phyloP scores from a whole-genome alignment of 73 alveolate species.

The Paramecium sexaurelia region DNA sequence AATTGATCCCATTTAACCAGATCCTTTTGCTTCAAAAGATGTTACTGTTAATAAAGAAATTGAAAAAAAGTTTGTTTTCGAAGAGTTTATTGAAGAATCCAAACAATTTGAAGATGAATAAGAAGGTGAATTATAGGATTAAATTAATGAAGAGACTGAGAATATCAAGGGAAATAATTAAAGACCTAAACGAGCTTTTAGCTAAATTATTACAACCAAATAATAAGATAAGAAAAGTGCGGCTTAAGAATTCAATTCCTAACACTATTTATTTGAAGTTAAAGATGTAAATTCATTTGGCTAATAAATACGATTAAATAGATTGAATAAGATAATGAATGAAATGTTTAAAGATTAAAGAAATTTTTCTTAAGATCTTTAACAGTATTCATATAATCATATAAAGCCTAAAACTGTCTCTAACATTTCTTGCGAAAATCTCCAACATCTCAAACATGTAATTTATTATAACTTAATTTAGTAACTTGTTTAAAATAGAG shows the following conservation, averaged over 20 bases:
- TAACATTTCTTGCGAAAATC: not conserved
- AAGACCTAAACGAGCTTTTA: constrained; percentile 15
- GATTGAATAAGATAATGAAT: not conserved
- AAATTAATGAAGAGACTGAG: not conserved
- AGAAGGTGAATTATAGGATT: not conserved
- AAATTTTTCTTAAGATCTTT: not conserved
- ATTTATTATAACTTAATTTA: not conserved
- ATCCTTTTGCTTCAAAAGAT: not conserved
- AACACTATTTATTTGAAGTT: constrained; percentile 13
- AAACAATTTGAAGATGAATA: not conserved
- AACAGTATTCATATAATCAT: not conserved
- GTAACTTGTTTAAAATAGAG: not conserved
- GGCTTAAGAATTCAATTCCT: not conserved
- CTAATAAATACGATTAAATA: not conserved
- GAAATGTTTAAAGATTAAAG: constrained; percentile 1
- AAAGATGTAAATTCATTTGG: constrained; percentile 45
- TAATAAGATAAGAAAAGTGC: not conserved
- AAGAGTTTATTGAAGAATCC: not conserved
- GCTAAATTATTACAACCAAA: not conserved
- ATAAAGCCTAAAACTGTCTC: not conserved
- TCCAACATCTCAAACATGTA: not conserved
- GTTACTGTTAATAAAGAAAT: not conserved
- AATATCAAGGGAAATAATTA: not conserved
- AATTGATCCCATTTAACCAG: not conserved
- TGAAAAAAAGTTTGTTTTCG: not conserved